Evolutionary conservation across 2,329 filamentous ascomycete species (phyloP).

Genomic region (Magnaporthiopsis incrustans): DNA sequence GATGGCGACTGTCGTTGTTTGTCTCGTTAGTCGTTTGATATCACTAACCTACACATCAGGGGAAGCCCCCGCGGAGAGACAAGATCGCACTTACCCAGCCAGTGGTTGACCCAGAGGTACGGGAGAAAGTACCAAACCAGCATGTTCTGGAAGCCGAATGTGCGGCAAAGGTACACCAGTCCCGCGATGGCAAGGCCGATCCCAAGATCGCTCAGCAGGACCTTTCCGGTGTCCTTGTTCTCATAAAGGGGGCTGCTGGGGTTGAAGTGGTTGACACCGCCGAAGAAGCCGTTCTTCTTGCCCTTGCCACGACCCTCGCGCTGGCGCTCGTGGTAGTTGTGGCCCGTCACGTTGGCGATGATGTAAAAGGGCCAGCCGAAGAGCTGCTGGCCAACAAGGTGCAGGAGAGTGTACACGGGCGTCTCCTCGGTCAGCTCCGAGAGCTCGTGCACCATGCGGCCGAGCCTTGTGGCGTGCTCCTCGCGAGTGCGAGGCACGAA

Average conservation of each 20-base stretch:
- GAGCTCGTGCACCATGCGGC: slow-evolving; percentile 71
- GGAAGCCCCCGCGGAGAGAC: background rate
- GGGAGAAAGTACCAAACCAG: slow-evolving; percentile 91
- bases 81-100: slow-evolving; percentile 68
- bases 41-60: too few relatives aligned
- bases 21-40: background rate
- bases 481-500: slow-evolving; percentile 92
- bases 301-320: slow-evolving; percentile 87
- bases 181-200: slow-evolving; percentile 52
- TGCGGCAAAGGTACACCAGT: slow-evolving; percentile 64
- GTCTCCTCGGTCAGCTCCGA: slow-evolving; percentile 91
- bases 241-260: slow-evolving; percentile 85
- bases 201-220: slow-evolving; percentile 80
- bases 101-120: slow-evolving; percentile 98
- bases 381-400: slow-evolving; percentile 78
- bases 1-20: slow-evolving; percentile 65
- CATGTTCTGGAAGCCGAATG: slow-evolving; percentile 78
- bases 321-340: slow-evolving; percentile 89
- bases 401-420: slow-evolving; percentile 67
- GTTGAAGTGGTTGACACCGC: slow-evolving; percentile 92
- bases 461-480: slow-evolving; percentile 67
- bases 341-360: slow-evolving; percentile 84
- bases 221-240: slow-evolving; percentile 79
- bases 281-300: slow-evolving; percentile 74
- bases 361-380: slow-evolving; percentile 92